Percentiles rank a stretch among this genome's conserved stretches.
phyloP scores from a whole-genome alignment of 306 rosid genomes.

The Vicia faba region DNA sequence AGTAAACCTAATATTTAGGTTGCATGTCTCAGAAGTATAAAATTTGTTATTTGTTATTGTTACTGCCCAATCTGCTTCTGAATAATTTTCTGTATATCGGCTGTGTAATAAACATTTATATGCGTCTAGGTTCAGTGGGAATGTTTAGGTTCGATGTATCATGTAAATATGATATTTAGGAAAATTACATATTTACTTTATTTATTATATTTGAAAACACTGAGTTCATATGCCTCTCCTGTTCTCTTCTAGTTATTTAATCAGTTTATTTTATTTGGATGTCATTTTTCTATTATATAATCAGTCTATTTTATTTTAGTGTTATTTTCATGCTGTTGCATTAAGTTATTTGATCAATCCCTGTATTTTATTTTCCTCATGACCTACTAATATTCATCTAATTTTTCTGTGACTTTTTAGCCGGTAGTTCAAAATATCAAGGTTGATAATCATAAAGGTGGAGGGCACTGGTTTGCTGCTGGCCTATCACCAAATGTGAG shows the following conservation, averaged over 20 bases:
- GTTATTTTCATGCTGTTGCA: slow-evolving; percentile 33
- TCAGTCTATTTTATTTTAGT: slow-evolving; percentile 32
- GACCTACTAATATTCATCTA: slow-evolving; percentile 33
- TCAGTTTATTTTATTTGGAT: slow-evolving; percentile 31
- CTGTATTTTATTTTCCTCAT: slow-evolving; percentile 34
- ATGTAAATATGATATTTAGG: neutral
- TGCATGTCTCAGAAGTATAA: neutral
- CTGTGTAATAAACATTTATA: neutral
- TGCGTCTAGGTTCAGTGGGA: neutral
- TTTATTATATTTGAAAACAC: neutral
- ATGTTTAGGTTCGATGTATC: slow-evolving; percentile 5
- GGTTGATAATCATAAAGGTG: slow-evolving; percentile 99
- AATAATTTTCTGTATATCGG: neutral
- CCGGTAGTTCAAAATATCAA: slow-evolving; percentile 81
- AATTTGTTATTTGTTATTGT: neutral
- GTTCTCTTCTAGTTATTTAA: slow-evolving; percentile 22
- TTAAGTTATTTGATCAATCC: slow-evolving; percentile 30
- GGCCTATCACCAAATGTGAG: slow-evolving; percentile 99
- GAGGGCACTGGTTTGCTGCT: slow-evolving; percentile 99
- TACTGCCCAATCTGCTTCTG: neutral
- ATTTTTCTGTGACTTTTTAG: slow-evolving; percentile 50
- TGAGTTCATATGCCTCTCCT: slow-evolving; percentile 1
- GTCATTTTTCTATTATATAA: slow-evolving; percentile 20
- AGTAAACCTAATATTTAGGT: neutral
- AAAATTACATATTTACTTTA: neutral